A percentile compares a stretch with the other conserved stretches of the same genome.
These are phyloP conservation scores for Blastomyces emzantsi DNA, from an alignment of 2,329 filamentous ascomycete genomes.

Conservation along the genomic window DNA sequence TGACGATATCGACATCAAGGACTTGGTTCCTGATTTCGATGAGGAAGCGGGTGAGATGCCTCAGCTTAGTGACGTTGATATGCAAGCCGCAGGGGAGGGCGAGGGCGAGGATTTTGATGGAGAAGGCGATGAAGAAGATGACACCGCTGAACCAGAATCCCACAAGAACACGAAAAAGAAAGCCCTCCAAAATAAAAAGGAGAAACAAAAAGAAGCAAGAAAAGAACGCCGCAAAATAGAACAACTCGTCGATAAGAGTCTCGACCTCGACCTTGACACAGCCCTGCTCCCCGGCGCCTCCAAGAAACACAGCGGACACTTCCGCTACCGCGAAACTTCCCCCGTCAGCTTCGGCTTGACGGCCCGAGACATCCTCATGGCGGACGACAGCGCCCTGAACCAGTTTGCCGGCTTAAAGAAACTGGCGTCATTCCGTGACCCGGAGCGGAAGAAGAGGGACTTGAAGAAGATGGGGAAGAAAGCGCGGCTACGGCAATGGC, in stretches of 20 bases:
- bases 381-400: slow-evolving; percentile 77
- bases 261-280: slow-evolving; percentile 67
- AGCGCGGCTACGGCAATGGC: slow-evolving; percentile 80
- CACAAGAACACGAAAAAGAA: slow-evolving; percentile 31
- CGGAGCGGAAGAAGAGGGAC: slow-evolving; percentile 81
- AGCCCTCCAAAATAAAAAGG: slow-evolving; percentile 42
- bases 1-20: slow-evolving; percentile 95
- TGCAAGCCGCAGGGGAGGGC: slow-evolving; percentile 31
- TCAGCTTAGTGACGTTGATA: slow-evolving; percentile 44
- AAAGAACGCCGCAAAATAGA: slow-evolving; percentile 77
- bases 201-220: slow-evolving; percentile 62
- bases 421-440: slow-evolving; percentile 78
- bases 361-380: slow-evolving; percentile 81
- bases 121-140: slow-evolving; percentile 24
- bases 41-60: slow-evolving; percentile 47
- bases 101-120: slow-evolving; percentile 27
- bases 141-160: slow-evolving; percentile 38
- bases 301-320: slow-evolving; percentile 47
- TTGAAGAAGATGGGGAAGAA: slow-evolving; percentile 89
- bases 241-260: slow-evolving; percentile 69
- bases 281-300: slow-evolving; percentile 49
- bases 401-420: slow-evolving; percentile 92
- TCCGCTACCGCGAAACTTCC: slow-evolving; percentile 92
- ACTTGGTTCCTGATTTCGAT: slow-evolving; percentile 78
- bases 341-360: slow-evolving; percentile 86